Base-by-base conservation (phyloP, 208 protist species). In the Naegleria fowleri region DNA sequence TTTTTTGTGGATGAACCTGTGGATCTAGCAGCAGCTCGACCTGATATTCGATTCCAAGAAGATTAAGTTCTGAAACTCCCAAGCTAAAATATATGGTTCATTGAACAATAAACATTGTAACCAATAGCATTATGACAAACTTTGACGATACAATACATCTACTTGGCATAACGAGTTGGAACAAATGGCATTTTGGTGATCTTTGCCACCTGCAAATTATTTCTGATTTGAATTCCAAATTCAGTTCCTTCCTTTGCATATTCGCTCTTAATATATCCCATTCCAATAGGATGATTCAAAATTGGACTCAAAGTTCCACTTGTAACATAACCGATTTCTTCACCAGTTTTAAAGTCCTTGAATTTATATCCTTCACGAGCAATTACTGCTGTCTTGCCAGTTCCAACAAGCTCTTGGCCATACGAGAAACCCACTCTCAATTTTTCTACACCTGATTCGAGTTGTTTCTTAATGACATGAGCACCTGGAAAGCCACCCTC, bases 401-500 rank as follows among this genome's bases (percentile, higher is more conserved):
- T 90, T 88, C 97, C 98, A 11, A 99, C 96, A 79, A 98, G 95
- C 88, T 96, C 94, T 40, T 94, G 93, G 11, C 92, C 87, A 25
- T 97, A 95, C 67, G 94, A 94, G 84, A 94, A 92, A 52, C 92
- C 86, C 83, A 94, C 92, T 29, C 94, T 92, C 52, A 93, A 90
- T 33, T 95, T 93, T 83, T 93, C 33, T 86, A 38, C n/a, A 39
- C 84, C 84, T 39, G 94, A 92, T 92, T 94, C 19, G 19, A 97
- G 22, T 90, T 97, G 95, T 25, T 90, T 33, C 29, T 96, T 91
- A 51, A 99, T 98, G 22, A 95, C 89, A 22, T 96, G 94, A 83
- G 96, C 94, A 83, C 98, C 98, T 86, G 98, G 92, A 93, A 99
- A 99, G 43, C 96, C 97, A 52, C 96, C 97, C 91, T 98, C 95